Evolutionary conservation across 768 basidiomycete genomes (phyloP).

Genomic region (Mycena vulgaris): DNA sequence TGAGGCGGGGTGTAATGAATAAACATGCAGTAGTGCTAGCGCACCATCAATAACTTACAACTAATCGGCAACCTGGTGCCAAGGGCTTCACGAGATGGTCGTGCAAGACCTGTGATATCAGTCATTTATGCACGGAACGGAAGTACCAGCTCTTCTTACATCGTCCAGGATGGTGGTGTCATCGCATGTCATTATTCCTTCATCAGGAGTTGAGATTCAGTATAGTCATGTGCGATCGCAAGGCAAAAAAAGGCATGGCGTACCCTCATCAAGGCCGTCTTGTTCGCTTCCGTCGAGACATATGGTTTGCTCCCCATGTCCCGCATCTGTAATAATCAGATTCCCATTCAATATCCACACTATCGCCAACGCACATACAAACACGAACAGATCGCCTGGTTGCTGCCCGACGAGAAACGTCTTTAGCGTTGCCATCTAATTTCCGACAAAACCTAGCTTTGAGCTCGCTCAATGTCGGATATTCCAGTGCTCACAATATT

Average conservation of each 20-base stretch:
- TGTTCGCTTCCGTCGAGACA: conserved; percentile 16
- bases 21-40: not conserved
- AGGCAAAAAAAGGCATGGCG: not conserved
- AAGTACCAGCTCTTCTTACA: not conserved
- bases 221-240: not conserved
- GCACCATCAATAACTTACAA: not conserved
- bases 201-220: not conserved
- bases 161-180: conserved; percentile 2
- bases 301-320: not conserved
- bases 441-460: not conserved
- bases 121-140: not conserved
- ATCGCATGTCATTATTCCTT: conserved; percentile 11
- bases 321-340: conserved; percentile 11
- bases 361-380: not conserved
- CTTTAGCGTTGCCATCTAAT: conserved; percentile 2
- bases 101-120: not conserved
- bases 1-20: not conserved
- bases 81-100: conserved; percentile 18
- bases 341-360: not conserved
- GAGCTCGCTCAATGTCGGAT: not conserved
- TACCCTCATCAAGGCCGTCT: conserved; percentile 16
- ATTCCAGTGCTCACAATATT: conserved; percentile 5
- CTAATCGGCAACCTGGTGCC: not conserved
- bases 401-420: not conserved
- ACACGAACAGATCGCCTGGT: conserved; percentile 19